Base-by-base conservation (phyloP, 176 grass and related monocot species). In the Oryza longistaminata region DNA sequence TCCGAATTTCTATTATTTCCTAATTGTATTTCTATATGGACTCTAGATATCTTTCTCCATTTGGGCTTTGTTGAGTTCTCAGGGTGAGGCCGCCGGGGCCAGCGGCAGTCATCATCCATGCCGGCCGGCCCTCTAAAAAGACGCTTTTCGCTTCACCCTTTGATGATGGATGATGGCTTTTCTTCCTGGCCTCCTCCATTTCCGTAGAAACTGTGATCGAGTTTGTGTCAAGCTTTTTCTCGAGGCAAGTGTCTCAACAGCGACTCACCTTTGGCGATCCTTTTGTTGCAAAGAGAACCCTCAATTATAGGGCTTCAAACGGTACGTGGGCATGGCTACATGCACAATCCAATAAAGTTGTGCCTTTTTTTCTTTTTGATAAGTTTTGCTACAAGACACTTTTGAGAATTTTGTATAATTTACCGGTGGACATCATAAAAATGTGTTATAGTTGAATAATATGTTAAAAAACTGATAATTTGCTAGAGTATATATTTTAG, bases 21-120 rank as follows among this genome's bases (percentile, higher is more conserved):
- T n/a, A n/a, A n/a, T n/a, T n/a, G n/a, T n/a, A n/a, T n/a, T n/a
- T n/a, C n/a, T n/a, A n/a, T n/a, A n/a, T n/a, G n/a, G n/a, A n/a
- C n/a, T n/a, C n/a, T n/a, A n/a, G 5, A 14, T 19, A 16, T 55
- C 50, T 53, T 16, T 53, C 50, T 55, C 5, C 50, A 55, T 55
- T 55, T 55, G 4, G 50, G 50, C 5, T 55, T 55, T 55, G 12
- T 19, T 19, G 1, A 55, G 50, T 14, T 53, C 50, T 53, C 50
- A 17, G 50, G 15, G 50, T 53, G 50, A 53, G 50, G 15, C 2
- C 29, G 2, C 29, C 29, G 50, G 15, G 49, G 6, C 81, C 88
- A 90, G 60, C 17, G 46, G 67, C 64, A 87, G 87, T 87, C 86
- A 85, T 84, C 87, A 82, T 88, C 77, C 73, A 45, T 80, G 81